Conservation (phyloP, 2,329 filamentous ascomycete genomes). For the Penicillium sp. region DNA sequence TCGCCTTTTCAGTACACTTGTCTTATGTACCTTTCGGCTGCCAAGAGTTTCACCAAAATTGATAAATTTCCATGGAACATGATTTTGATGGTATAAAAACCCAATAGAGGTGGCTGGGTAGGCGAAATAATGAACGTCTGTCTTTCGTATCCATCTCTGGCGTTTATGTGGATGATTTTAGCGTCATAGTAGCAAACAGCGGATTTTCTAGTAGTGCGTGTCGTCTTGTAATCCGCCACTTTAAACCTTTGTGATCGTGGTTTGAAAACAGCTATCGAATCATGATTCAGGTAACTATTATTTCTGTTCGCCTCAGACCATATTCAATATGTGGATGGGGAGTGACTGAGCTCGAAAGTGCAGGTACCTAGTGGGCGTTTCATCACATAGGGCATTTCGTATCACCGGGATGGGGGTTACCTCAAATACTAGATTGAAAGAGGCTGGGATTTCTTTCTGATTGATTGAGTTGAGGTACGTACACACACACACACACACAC, state of each 20-base stretch:
- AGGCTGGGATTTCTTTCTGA: too few species aligned
- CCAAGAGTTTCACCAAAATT: background rate
- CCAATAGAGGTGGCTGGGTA: background rate
- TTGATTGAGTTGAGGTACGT: too few species aligned
- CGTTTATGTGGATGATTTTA: background rate
- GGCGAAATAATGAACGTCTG: background rate
- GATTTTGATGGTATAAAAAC: background rate
- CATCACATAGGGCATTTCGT: too few species aligned
- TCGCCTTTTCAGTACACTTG: background rate
- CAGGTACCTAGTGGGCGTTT: too few species aligned
- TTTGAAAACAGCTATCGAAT: too few species aligned
- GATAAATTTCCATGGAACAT: background rate
- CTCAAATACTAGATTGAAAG: too few species aligned
- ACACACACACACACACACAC: too few species aligned
- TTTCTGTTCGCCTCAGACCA: too few species aligned
- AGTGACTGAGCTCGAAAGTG: too few species aligned
- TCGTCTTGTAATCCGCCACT: conserved; percentile 14
- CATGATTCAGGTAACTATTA: rapidly evolving
- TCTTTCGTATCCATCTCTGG: background rate
- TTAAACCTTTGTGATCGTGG: too few species aligned
- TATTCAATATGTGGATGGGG: too few species aligned
- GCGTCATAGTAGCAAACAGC: conserved; percentile 3
- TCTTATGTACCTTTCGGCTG: background rate
- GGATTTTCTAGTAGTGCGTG: conserved; percentile 11
- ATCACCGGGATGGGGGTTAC: too few species aligned